phyloP scores from a whole-genome alignment of 108 stramenopile species.

The Schizochytrium sp. region DNA sequence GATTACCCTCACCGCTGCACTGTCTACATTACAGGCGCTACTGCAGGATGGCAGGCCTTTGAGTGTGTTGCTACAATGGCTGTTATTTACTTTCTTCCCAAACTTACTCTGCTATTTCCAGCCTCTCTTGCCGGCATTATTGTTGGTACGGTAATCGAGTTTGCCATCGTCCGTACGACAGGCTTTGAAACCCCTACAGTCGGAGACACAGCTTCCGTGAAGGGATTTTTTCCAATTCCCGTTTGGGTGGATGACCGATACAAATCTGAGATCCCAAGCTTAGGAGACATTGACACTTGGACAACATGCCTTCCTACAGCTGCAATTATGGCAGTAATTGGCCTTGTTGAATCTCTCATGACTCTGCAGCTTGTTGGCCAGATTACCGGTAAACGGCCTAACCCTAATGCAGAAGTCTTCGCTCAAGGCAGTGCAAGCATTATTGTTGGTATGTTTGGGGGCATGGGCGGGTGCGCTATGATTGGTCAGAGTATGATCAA shows the following conservation, averaged over 20 bases:
- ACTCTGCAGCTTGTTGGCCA: slow-evolving; percentile 71
- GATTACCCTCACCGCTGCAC: neutral
- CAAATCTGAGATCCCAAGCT: slow-evolving; percentile 60
- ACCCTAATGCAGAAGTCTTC: slow-evolving; percentile 60
- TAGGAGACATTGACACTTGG: slow-evolving; percentile 66
- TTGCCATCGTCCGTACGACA: slow-evolving; percentile 66
- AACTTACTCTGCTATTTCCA: slow-evolving; percentile 54
- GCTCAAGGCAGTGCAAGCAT: slow-evolving; percentile 68
- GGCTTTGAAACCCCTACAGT: slow-evolving; percentile 67
- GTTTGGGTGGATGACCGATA: slow-evolving; percentile 65
- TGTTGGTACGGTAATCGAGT: slow-evolving; percentile 66
- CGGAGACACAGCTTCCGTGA: slow-evolving; percentile 64
- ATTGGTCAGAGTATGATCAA: slow-evolving; percentile 62
- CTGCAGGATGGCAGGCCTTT: slow-evolving; percentile 52
- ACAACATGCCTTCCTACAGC: slow-evolving; percentile 42
- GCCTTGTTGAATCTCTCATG: slow-evolving; percentile 70
- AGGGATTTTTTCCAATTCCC: slow-evolving; percentile 60
- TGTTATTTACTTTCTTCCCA: slow-evolving; percentile 63
- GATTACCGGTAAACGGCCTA: slow-evolving; percentile 64
- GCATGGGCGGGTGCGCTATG: slow-evolving; percentile 71
- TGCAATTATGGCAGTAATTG: slow-evolving; percentile 63
- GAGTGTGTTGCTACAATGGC: slow-evolving; percentile 67
- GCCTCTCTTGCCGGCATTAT: slow-evolving; percentile 66
- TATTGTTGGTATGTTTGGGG: slow-evolving; percentile 68
- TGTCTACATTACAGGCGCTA: slow-evolving; percentile 20